Conservation (phyloP, 768 basidiomycete species). For the Trametes sanguinea region DNA sequence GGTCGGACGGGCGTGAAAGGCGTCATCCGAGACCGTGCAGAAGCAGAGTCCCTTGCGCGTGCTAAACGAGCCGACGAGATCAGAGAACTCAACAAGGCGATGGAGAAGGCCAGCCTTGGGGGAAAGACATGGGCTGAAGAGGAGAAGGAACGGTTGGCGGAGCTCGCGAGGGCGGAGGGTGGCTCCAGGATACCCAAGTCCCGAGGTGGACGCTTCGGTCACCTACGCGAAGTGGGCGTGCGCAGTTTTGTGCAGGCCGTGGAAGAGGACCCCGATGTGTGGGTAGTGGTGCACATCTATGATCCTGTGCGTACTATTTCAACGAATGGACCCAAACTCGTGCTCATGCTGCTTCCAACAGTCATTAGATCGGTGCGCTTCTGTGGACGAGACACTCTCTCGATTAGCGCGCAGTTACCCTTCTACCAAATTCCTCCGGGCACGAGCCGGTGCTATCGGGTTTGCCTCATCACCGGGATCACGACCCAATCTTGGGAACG, state of each 20-base stretch:
- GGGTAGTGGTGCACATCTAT: slow-evolving; percentile 87
- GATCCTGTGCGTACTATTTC: slow-evolving; percentile 58
- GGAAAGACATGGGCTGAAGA: slow-evolving; percentile 80
- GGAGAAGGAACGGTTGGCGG: slow-evolving; percentile 53
- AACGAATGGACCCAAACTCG: background rate
- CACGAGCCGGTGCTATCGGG: slow-evolving; percentile 73
- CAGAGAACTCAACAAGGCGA: slow-evolving; percentile 50
- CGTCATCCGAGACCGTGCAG: slow-evolving; percentile 79
- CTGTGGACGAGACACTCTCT: slow-evolving; percentile 66
- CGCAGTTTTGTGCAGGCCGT: slow-evolving; percentile 74
- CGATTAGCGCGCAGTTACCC: slow-evolving; percentile 70
- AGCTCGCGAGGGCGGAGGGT: slow-evolving; percentile 50
- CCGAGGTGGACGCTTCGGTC: slow-evolving; percentile 65
- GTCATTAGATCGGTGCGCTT: slow-evolving; percentile 76
- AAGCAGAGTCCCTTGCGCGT: slow-evolving; percentile 60
- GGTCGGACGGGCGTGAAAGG: slow-evolving; percentile 89
- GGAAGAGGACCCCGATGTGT: slow-evolving; percentile 69
- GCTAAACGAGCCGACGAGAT: slow-evolving; percentile 54
- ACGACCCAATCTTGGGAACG: slow-evolving; percentile 3
- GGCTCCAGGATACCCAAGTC: slow-evolving; percentile 3
- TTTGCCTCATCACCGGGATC: slow-evolving; percentile 51
- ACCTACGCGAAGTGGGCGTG: slow-evolving; percentile 77
- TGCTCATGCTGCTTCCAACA: slow-evolving; percentile 29
- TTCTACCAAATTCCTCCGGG: slow-evolving; percentile 79
- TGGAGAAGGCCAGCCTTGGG: slow-evolving; percentile 67